Evolutionary conservation across 441 rosid species (phyloP), one percentile per base, ranked within the genome.

Genomic region (Flueggea neowawraea): DNA sequence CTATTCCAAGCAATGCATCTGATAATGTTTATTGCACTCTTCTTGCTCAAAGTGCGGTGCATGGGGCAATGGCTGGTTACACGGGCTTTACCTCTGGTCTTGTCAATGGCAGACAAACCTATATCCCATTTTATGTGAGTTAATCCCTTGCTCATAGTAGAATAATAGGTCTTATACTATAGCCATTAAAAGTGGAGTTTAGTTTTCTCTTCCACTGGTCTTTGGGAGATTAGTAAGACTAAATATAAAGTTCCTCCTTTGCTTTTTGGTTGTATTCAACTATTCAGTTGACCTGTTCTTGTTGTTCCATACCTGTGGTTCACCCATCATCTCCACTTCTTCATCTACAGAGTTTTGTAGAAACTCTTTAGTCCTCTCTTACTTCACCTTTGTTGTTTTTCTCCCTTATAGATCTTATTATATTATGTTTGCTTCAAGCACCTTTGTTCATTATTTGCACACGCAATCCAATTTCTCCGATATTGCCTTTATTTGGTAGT

Each of bases 61-160:
- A 90, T 66, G 99, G 99, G 48, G 97, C 99, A 31, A 95, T 95
- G 99, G 97, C 99, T n/a, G 99, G 98, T 58, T 95, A 89, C 79
- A 95, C 99, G 14, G 99, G 98, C 62, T 95, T 75, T 68, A 88
- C 93, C 0, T 64, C 72, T 32, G 98, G 99, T 64, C 93, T 85
- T 16, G 99, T 95, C 71, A 80, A 95, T 58, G 98, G 98, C 69
- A 82, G 98, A 72, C 99, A 95, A 51, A 88, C 93, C 44, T 95
- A 91, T 76, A 91, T 95, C 55, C 99, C 99, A 31, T 95, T 76
- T 78, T 64, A 88, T 53, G 97, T 95, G 71, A 88, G 87, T 78
- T 57, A 44, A 28, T 62, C 8, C 16, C 45, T 53, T 47, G 9
- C 47, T 15, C 31, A 15, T 59, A 6, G 50, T 47, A 47, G 50